Evolutionary conservation across 768 basidiomycete genomes (phyloP), one percentile per base, ranked within the genome.

Genomic region (Rhodotorula toruloides): DNA sequence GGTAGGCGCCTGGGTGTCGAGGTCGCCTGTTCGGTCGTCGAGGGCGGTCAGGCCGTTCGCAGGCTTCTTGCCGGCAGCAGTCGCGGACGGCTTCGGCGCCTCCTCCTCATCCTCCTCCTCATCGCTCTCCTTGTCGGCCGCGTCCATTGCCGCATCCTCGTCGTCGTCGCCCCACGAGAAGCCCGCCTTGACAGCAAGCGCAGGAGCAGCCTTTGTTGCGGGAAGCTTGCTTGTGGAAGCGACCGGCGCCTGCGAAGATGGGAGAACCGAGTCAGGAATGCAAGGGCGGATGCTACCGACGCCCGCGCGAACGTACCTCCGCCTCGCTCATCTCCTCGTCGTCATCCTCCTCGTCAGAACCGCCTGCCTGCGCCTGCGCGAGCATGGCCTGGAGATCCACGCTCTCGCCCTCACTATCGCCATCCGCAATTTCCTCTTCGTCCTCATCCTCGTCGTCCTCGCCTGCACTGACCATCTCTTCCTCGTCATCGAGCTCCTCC

Each of bases 1-100:
- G 76, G 91, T 89, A 3, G 96, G 96, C 29, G 81, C 81, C 73
- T 86, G 87, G 44, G 83, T 85, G 62, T 91, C 90, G 81, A 97
- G 86, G 65, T 94, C 88, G 32, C 86, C 88, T 0, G 96, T 97
- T 37, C 75, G 73, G 69, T 80, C 80, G 58, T 76, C 40, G 58
- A 65, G 58, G 25, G 62, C 25, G 25, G 65, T 44, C 9, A 71
- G 47, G 13, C 64, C 63, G 47, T 72, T 56, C 34, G 65, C 48
- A 87, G 85, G 76, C 84, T 82, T 76, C 76, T 77, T 62, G 68
- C 68, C 63, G 67, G 69, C 37, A 85, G 88, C 77, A 82, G 84
- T 75, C 81, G 85, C 55, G 1, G 54, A 63, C 43, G 56, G 36
- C 27, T 54, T 40, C 16, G 40, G 54, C 83, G 83, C 76, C 83